Evolutionary conservation across 192 early-diverging fungal species (phyloP), one percentile per base, ranked within the genome.

Genomic region (Coemansia sp.): DNA sequence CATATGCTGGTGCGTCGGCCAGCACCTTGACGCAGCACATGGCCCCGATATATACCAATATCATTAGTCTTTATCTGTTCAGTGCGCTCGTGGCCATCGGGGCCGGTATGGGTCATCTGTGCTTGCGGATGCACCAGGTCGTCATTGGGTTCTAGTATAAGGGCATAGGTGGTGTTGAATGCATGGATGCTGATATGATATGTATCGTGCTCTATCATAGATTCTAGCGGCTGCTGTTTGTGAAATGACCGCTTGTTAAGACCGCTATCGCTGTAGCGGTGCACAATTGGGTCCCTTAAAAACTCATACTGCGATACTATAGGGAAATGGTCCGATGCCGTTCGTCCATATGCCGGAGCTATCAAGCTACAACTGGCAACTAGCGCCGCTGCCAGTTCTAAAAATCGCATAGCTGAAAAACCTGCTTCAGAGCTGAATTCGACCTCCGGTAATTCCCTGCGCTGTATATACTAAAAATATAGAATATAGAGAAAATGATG

Each of bases 91-190:
- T 51, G 58, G 8, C 58, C 70, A 31, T 26, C 59, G 10, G 17
- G 17, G 26, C 58, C 49, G 16, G 50, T 51, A 9, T 41, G 58
- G 18, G 58, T 65, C 46, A 71, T 56, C 12, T 56, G 76, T 3
- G 84, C 84, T 3, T 84, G 60, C 1, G 87, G 83, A 60, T 90
- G 87, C 42, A 90, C 60, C 36, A 90, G 54, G 58, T 88, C 87
- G 12, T 67, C 47, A 64, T 90, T 90, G 21, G 85, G 87, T 56
- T 84, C 80, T 18, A 90, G 67, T 38, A 88, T 57, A 38, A 90
- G 64, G 42, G 63, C 57, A 48, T 87, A 87, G 1, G 87, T 87
- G 18, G 74, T 76, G 61, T 87, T 87, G 76, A 72, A 87, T 18
- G 84, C 84, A 7, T 50, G 64, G 36, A 90, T 69, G 23, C 79